These are phyloP conservation scores for Coniella lustricola DNA, from an alignment of 2,329 filamentous ascomycete genomes.

Conservation along the genomic window DNA sequence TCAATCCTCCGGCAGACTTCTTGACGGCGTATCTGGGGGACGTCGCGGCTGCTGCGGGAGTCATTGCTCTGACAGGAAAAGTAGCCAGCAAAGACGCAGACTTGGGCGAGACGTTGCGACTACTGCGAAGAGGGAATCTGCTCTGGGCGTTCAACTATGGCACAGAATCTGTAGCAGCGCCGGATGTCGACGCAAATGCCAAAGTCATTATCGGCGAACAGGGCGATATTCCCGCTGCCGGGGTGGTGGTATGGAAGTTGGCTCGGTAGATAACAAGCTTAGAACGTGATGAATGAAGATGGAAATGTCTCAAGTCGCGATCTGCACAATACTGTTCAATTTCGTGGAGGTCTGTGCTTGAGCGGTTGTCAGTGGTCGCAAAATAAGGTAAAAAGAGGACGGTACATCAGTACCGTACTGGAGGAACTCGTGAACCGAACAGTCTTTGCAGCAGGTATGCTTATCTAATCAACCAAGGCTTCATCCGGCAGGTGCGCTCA, in stretches of 20 bases:
- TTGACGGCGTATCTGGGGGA: constrained; percentile 19
- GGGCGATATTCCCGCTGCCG: constrained; percentile 16
- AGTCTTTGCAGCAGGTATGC: too few relatives aligned
- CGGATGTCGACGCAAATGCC: constrained; percentile 3
- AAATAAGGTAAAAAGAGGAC: too few relatives aligned
- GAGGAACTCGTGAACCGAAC: too few relatives aligned
- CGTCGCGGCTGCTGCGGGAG: constrained; percentile 14
- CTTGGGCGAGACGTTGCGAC: constrained; percentile 16
- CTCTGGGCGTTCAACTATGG: constrained; percentile 21
- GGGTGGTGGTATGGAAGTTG: constrained; percentile 18
- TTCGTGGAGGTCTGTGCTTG: too few relatives aligned
- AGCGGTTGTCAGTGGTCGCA: too few relatives aligned
- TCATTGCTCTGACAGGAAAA: constrained; percentile 16
- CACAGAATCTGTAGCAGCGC: constrained; percentile 14
- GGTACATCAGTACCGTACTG: too few relatives aligned
- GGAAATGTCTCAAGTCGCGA: background rate
- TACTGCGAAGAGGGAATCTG: constrained; percentile 16
- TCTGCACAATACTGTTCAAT: too few relatives aligned
- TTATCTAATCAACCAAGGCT: too few relatives aligned
- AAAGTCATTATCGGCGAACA: constrained; percentile 14
- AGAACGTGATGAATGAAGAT: too few relatives aligned
- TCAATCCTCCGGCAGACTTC: constrained; percentile 20
- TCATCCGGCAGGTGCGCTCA: too few relatives aligned
- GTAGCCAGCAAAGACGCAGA: constrained; percentile 15
- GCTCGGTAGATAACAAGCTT: background rate